A percentile compares a stretch with the other conserved stretches of the same genome.
These are phyloP conservation scores for Casaregolazyma lundiana DNA, from an alignment of 1,139 yeast species.

Conservation along the genomic window DNA sequence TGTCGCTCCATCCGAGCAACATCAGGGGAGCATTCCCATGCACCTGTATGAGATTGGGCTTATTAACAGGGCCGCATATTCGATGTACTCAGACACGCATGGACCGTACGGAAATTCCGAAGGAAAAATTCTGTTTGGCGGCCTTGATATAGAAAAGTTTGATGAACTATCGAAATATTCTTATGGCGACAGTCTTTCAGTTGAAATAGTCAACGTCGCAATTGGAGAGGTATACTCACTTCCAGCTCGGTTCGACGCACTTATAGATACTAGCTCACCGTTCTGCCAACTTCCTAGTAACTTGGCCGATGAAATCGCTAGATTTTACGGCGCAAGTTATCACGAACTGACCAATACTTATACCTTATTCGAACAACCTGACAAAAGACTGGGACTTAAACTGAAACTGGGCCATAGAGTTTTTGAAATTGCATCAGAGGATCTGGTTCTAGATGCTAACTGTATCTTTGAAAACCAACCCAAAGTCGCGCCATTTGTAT, in stretches of 20 bases:
- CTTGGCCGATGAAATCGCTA: slow-evolving; percentile 23
- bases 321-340: slow-evolving; percentile 22
- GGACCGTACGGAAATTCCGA: slow-evolving; percentile 30
- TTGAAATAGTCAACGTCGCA: slow-evolving; percentile 16
- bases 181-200: slow-evolving; percentile 16
- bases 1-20: slow-evolving; percentile 21
- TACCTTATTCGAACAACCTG: slow-evolving; percentile 18
- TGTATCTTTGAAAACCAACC: slow-evolving; percentile 8
- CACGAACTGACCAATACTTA: slow-evolving; percentile 22
- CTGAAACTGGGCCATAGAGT: slow-evolving; percentile 29
- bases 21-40: slow-evolving; percentile 23
- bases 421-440: slow-evolving; percentile 26
- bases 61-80: slow-evolving; percentile 47
- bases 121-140: slow-evolving; percentile 59
- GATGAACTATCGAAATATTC: slow-evolving; percentile 40
- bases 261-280: slow-evolving; percentile 69
- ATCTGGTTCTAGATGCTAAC: slow-evolving; percentile 25
- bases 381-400: slow-evolving; percentile 32
- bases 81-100: slow-evolving; percentile 46
- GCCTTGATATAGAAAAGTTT: slow-evolving; percentile 52
- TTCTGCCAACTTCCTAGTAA: slow-evolving; percentile 48
- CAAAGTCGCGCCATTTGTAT: slow-evolving; percentile 17
- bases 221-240: slow-evolving; percentile 13
- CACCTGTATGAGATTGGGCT: slow-evolving; percentile 20
- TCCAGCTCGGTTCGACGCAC: slow-evolving; percentile 20